Base-by-base conservation (phyloP, 371 early-diverging fungal species). In the Mucor ambiguus region DNA sequence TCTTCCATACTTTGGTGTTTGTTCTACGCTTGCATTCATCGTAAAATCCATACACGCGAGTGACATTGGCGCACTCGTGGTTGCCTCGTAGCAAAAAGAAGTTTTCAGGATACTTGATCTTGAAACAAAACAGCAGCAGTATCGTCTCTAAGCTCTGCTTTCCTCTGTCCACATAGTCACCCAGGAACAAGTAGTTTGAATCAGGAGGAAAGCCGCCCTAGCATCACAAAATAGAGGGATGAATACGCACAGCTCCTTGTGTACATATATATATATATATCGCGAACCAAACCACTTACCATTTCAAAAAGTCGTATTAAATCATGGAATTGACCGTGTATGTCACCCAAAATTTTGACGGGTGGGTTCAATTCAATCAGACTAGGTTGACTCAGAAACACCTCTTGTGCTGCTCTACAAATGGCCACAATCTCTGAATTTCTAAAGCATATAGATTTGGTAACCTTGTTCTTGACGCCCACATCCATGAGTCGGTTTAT, bases 91-190 rank as follows among this genome's bases (percentile, higher is more conserved):
- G 79, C 96, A 99, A 74, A 78, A 98, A 98, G 74, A 99, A 97
- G 85, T 97, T 96, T 71, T 98, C 92, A 18, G 96, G 96, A 73
- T 88, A 95, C 76, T 97, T 98, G 77, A 99, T 93, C 86, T 99
- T 99, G 86, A 96, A 98, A 69, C 96, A 93, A 62, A 98, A 85
- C 61, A 99, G 80, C 43, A 98, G 79, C 60, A 93, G 83, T 68
- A 99, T 97, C 10, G 96, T 98, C 79, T 99, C 99, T 33, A 99
- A 78, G 22, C 70, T 70, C 79, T 97, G 96, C 76, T 96, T 96
- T 44, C 99, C 99, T 58, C 99, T 90, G 80, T 99, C 98, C 1
- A 99, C 99, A 84, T 99, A 99, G 76, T 99, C 99, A n/a, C 98
- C 98, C 61, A 99, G 76, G 70, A 99, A 98, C 55, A 98, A 78